Percentiles rank a stretch among this genome's conserved stretches.
phyloP scores from a whole-genome alignment of 768 basidiomycete species.

The Thelephora ganbajun region DNA sequence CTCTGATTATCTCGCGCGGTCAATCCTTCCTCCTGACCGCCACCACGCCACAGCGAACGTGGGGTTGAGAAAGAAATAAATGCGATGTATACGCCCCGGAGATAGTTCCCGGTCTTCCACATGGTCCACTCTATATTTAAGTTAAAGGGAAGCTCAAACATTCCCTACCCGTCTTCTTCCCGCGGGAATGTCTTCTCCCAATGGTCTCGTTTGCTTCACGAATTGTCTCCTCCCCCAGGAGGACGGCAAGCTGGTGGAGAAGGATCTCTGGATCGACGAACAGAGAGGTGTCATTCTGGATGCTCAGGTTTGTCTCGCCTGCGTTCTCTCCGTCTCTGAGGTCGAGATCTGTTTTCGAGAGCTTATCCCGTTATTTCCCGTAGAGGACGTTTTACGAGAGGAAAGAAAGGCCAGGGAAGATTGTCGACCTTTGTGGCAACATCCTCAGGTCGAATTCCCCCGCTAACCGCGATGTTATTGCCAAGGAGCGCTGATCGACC shows the following conservation, averaged over 20 bases:
- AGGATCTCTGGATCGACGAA: slow-evolving; percentile 77
- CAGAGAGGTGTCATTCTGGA: slow-evolving; percentile 59
- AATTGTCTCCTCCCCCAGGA: slow-evolving; percentile 73
- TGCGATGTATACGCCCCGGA: no score
- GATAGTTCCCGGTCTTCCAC: no score
- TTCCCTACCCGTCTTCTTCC: no score
- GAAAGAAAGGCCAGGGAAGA: slow-evolving; percentile 43
- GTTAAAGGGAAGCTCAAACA: no score
- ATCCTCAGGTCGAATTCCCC: slow-evolving; percentile 44
- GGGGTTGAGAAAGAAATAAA: no score
- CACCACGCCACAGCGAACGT: not conserved
- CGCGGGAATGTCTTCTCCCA: slow-evolving; percentile 24
- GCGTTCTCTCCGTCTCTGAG: no score
- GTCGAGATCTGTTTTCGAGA: no score
- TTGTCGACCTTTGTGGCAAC: slow-evolving; percentile 61
- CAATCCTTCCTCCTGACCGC: not conserved
- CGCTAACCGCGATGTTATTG: slow-evolving; percentile 1
- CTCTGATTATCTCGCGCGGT: not conserved
- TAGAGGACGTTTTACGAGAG: slow-evolving; percentile 57
- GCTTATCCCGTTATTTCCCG: not conserved
- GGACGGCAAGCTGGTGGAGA: slow-evolving; percentile 60
- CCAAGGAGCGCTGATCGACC: slow-evolving; percentile 2
- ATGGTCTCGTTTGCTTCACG: slow-evolving; percentile 74
- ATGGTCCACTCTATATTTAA: no score
- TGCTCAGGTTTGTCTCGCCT: slow-evolving; percentile 44